phyloP scores from a whole-genome alignment of 768 basidiomycete genomes.

The Xerocomellus chrysenteron region DNA sequence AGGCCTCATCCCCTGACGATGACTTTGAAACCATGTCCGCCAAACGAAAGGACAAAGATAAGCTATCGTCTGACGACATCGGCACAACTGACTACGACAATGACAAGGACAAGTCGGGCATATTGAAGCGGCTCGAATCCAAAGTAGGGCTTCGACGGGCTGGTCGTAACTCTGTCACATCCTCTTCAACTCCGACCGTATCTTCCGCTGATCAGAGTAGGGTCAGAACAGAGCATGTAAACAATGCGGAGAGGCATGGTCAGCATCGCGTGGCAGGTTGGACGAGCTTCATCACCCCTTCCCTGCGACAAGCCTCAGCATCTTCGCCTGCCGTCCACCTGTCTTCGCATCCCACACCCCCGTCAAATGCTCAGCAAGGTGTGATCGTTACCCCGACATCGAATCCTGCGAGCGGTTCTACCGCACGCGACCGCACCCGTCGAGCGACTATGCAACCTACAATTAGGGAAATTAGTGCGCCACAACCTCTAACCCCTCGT shows the following conservation, averaged over 20 bases:
- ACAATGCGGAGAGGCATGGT: conserved; percentile 38
- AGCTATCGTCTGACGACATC: conserved; percentile 31
- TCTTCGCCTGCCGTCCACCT: conserved; percentile 74
- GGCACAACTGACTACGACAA: conserved; percentile 34
- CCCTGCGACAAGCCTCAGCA: conserved; percentile 66
- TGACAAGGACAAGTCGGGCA: conserved; percentile 43
- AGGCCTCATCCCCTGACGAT: conserved; percentile 40
- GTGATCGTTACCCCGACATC: conserved; percentile 50
- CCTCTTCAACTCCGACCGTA: conserved; percentile 40
- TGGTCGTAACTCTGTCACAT: conserved; percentile 41
- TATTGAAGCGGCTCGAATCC: conserved; percentile 49
- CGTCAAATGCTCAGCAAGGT: conserved; percentile 50
- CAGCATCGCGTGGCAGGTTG: conserved; percentile 51
- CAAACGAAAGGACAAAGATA: conserved; percentile 46
- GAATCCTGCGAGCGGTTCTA: conserved; percentile 45
- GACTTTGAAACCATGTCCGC: conserved; percentile 41
- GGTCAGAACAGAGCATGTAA: conserved; percentile 29
- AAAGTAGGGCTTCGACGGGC: conserved; percentile 50
- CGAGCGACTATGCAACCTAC: conserved; percentile 38
- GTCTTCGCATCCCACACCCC: conserved; percentile 54
- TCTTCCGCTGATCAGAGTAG: conserved; percentile 25
- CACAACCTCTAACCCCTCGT: conserved; percentile 36
- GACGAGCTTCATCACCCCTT: conserved; percentile 62
- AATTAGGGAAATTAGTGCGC: conserved; percentile 41
- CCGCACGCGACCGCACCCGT: conserved; percentile 44